Percentiles rank a stretch among this genome's conserved stretches.
Conservation (phyloP, 495 filamentous ascomycete species). For the Platismatia glauca region DNA sequence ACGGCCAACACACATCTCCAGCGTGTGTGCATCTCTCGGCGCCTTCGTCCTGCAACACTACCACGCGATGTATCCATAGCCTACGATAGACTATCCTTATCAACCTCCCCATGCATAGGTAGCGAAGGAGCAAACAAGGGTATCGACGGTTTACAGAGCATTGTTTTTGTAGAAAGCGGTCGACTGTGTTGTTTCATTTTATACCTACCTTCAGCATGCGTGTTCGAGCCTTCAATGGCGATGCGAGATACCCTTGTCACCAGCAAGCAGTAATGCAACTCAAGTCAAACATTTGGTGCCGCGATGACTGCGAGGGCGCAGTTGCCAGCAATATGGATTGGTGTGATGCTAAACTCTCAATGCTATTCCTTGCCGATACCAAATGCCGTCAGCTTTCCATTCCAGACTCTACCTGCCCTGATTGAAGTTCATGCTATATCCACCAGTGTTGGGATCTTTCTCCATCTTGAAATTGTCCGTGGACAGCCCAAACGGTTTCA, state of each 20-base stretch:
- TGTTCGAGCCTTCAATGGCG: neutral
- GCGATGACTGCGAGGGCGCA: no score
- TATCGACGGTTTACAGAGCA: neutral
- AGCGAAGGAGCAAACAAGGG: slow-evolving; percentile 1
- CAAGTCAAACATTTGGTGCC: neutral
- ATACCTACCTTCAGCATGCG: neutral
- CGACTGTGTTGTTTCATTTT: neutral
- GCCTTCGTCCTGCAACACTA: neutral
- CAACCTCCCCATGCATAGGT: neutral
- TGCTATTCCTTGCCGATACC: neutral
- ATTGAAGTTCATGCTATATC: slow-evolving; percentile 85
- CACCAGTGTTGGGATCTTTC: slow-evolving; percentile 80
- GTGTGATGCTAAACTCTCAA: neutral
- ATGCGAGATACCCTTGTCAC: neutral
- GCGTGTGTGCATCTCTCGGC: neutral
- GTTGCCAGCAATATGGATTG: neutral
- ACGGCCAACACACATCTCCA: neutral
- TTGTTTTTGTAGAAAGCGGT: neutral
- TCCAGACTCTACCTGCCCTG: slow-evolving; percentile 26
- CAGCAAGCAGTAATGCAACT: neutral
- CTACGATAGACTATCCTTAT: neutral
- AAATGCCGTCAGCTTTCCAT: neutral
- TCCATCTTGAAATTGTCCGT: slow-evolving; percentile 91
- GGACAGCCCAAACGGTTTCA: slow-evolving; percentile 87
- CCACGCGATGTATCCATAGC: neutral